Evolutionary conservation across 1,284 basidiomycete species (phyloP), one percentile per base, ranked within the genome.

Genomic region (Cerioporus squamosus): DNA sequence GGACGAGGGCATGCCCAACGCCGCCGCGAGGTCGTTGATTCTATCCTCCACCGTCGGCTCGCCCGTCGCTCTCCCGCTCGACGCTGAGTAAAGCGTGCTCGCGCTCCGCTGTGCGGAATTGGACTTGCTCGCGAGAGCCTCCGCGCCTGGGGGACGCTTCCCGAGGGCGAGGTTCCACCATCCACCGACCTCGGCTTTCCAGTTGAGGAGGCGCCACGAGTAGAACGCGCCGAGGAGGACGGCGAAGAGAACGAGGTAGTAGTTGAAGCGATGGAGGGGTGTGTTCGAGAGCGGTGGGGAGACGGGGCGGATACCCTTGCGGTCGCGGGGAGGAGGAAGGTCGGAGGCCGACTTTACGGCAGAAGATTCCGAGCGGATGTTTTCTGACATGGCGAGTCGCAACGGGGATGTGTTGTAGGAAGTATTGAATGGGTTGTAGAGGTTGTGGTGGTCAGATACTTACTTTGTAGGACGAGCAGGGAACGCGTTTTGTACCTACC

Each of bases 91-190:
- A 10, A 9, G 2, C 29, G 29, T 9, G 3, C 44, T 43, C 24
- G 43, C 44, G 2, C 44, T 44, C 18, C 43, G 44, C 17, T 46
- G 40, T 4, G 51, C 29, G 47, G 42, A 31, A 46, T 39, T 54
- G 55, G 43, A 50, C 22, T 49, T 52, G n/a, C n/a, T 33, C 43
- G 42, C 46, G 17, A 69, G 55, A 66, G 70, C 65, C 17, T 55
- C 49, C 43, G 59, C 62, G 47, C 53, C 51, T n/a, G 72, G 68
- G 9, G 71, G 70, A n/a, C 57, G 64, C 61, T 64, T 70, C 2
- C 83, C 81, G 9, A 83, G 62, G 0, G 78, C 76, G 10, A 84
- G 67, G 61, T 82, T 83, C 82, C 83, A 84, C 85, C 84, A 86
- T 17, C 83, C 81, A 0, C 84, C 83, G 22, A 79, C 80, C 20